Base-by-base conservation (phyloP, 2,329 filamentous ascomycete genomes). In the Tolypocladium endophyticum region DNA sequence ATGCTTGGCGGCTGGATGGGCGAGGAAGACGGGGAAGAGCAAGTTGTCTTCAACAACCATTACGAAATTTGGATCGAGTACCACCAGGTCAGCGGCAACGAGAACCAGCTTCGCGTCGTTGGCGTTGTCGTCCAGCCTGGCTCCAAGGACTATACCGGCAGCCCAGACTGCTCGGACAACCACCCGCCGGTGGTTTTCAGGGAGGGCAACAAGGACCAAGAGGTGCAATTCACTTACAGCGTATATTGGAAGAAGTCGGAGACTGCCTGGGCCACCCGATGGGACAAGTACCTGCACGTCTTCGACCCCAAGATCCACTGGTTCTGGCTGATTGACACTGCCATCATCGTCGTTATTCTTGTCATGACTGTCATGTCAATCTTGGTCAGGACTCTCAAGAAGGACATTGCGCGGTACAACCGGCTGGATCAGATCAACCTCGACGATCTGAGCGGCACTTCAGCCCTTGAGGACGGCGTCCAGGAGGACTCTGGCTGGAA, bases 401-500 rank as follows among this genome's bases (percentile, higher is more conserved):
- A 96, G 79, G 94, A 99, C 70, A 97, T 99, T 73, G 91, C 92
- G 36, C 84, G 94, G 59, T 99, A 99, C 79, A 99, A 99, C 77
- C 87, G 93, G 39, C 81, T 99, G 45, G 93, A 99, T 69, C 86
- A 90, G 70, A 90, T 96, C 74, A 90, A 88, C 66, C 81, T 97
- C 39, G 93, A 97, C 62, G 93, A 97, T 71, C 80, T 97, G 41
- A 88, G 88, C 47, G 90, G 89, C 47, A 90, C 87, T 3, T 88
- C 86, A 45, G 87, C 82, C 12, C 79, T 92, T 7, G 93, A 97
- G 65, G 93, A 97, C 68, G 93, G 92, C 39, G 90, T 97, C 0
- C 92, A 96, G 73, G 94, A 99, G 70, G 94, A 99, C 73, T 97
- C 92, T 12, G 94, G 94, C 62, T 99, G 94, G 94, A 99, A 99